These are phyloP conservation scores for Ochetophila trinervis DNA, from an alignment of 306 rosid genomes.

Conservation along the genomic window DNA sequence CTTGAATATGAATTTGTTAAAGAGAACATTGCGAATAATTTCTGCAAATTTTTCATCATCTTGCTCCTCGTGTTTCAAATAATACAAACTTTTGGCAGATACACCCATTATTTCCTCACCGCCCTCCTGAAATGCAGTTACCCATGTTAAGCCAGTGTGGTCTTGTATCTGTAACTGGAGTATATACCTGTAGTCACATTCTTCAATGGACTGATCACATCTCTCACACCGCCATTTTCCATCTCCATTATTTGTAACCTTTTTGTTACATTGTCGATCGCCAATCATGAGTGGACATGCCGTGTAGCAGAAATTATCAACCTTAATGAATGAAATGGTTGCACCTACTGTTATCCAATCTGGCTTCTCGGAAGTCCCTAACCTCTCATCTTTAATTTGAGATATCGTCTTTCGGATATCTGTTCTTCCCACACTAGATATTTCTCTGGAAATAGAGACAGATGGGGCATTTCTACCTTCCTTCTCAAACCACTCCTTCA, in stretches of 20 bases:
- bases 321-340: slow-evolving; percentile 55
- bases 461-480: slow-evolving; percentile 67
- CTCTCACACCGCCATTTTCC: slow-evolving; percentile 89
- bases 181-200: slow-evolving; percentile 80
- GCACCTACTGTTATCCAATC: slow-evolving; percentile 88
- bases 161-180: slow-evolving; percentile 81
- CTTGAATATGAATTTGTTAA: slow-evolving; percentile 60
- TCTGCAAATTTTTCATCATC: slow-evolving; percentile 65
- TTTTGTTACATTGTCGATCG: slow-evolving; percentile 80
- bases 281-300: slow-evolving; percentile 82
- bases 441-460: slow-evolving; percentile 68
- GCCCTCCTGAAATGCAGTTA: slow-evolving; percentile 86
- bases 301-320: slow-evolving; percentile 74
- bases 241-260: slow-evolving; percentile 82
- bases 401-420: slow-evolving; percentile 63
- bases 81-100: slow-evolving; percentile 65
- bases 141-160: slow-evolving; percentile 83
- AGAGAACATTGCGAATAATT: slow-evolving; percentile 60
- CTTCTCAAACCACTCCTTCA: slow-evolving; percentile 68
- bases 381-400: slow-evolving; percentile 86
- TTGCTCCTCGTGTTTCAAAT: slow-evolving; percentile 59
- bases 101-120: slow-evolving; percentile 87
- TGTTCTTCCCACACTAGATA: slow-evolving; percentile 35
- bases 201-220: slow-evolving; percentile 58
- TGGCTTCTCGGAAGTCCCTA: slow-evolving; percentile 91